phyloP scores from a whole-genome alignment of 768 basidiomycete genomes.

The Rhodosporidiobolus sp. region DNA sequence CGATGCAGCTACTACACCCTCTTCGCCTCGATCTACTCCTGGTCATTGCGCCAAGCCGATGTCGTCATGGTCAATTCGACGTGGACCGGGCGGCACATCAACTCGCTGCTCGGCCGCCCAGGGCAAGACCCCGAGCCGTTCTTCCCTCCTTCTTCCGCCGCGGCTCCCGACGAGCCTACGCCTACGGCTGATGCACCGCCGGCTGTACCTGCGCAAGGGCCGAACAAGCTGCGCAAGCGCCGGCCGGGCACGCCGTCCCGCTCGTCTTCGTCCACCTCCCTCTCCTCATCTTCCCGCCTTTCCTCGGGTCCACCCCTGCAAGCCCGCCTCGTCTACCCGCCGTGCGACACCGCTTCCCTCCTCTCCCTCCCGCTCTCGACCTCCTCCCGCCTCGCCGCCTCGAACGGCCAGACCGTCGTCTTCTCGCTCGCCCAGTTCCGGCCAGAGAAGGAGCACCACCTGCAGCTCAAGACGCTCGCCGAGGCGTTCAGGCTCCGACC shows the following conservation, averaged over 20 bases:
- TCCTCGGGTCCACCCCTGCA: not conserved
- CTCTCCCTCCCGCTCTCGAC: conserved; percentile 54
- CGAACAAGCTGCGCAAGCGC: not conserved
- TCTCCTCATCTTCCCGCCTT: not conserved
- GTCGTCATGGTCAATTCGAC: conserved; percentile 85
- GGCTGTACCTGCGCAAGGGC: conserved; percentile 33
- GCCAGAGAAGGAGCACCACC: conserved; percentile 89
- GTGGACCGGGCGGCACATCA: conserved; percentile 85
- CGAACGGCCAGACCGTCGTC: conserved; percentile 61
- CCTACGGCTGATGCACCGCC: not conserved
- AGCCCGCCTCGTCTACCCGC: conserved; percentile 70
- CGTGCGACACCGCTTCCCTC: conserved; percentile 81
- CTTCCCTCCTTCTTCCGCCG: not conserved
- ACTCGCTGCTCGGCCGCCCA: conserved; percentile 58
- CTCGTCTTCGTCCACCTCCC: not conserved
- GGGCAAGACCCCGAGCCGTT: not conserved
- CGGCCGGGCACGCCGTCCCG: not conserved
- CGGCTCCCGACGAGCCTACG: not conserved
- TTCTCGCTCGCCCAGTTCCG: conserved; percentile 91
- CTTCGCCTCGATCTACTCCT: conserved; percentile 77
- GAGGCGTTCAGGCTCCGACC: conserved; percentile 62
- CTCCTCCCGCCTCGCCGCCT: conserved; percentile 41
- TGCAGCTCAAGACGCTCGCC: conserved; percentile 70
- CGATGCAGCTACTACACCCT: conserved; percentile 73
- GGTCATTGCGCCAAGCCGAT: conserved; percentile 64